Base-by-base conservation (phyloP, 1,284 basidiomycete species). In the Apiotrichum gamsii region DNA sequence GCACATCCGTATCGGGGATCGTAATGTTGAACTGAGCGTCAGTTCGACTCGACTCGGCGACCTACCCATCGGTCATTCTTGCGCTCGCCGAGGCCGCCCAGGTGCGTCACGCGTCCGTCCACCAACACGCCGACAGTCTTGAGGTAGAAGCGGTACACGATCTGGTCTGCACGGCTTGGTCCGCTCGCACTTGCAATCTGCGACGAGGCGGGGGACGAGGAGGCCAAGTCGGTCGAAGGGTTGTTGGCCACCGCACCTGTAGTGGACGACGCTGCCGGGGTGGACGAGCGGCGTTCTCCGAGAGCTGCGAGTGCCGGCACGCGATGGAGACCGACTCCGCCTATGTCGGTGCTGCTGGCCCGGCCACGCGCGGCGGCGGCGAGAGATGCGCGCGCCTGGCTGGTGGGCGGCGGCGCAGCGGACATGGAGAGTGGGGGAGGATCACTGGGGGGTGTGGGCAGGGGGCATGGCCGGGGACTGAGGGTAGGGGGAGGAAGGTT, bases 41-140 rank as follows among this genome's bases (percentile, higher is more conserved):
- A 3, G 25, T 13, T 5, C n/a, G 6, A 41, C 8, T 21, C 15
- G 9, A 13, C 9, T 4, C 5, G 1, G 21, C 6, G 5, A 54
- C 67, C 53, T 41, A 72, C 70, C 70, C 71, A 72, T 55, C 67
- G 65, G 47, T 72, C 70, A 50, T 65, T 57, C 61, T 65, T 67
- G 47, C 45, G 49, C 38, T 70, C 64, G 11, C 49, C 52, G 32
- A 34, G 42, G 14, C 43, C 44, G 15, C 55, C 60, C 49, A 61
- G 59, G 51, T 72, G 69, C 9, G 65, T 68, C 48, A 72, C 52
- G 15, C 69, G 51, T 1, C 59, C 66, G 28, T 72, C 69, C 10
- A 65, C 64, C 13, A 72, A 56, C 14, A 72, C 61, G 14, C 52
- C 62, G 13, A 72, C 64, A 0, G 69, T 71, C 60, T 72, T 72